Percentiles rank a stretch among this genome's conserved stretches.
These are phyloP conservation scores for Areca catechu DNA, from an alignment of 176 grass and related monocot genomes.

Conservation along the genomic window DNA sequence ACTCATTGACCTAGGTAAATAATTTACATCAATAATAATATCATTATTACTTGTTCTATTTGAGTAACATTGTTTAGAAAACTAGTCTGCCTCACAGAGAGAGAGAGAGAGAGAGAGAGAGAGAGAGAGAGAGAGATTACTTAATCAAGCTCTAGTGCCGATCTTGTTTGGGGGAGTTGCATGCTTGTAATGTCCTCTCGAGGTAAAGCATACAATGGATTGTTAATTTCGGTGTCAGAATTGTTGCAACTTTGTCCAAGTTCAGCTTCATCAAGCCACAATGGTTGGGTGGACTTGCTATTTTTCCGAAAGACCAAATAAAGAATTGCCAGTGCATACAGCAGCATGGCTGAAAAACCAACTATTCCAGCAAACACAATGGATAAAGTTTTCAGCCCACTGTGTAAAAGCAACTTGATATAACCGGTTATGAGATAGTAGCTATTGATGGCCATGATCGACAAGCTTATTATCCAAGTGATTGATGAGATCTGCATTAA, in stretches of 20 bases:
- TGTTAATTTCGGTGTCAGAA: conserved; percentile 8
- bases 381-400: conserved; percentile 33
- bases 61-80: too few relatives aligned
- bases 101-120: too few relatives aligned
- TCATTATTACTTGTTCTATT: too few relatives aligned
- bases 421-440: conserved; percentile 70
- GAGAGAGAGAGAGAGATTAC: neutral
- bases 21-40: too few relatives aligned
- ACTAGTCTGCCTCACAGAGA: too few relatives aligned
- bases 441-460: conserved; percentile 71
- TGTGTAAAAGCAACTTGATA: conserved; percentile 53
- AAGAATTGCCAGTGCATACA: conserved; percentile 59
- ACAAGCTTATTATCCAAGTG: conserved; percentile 72
- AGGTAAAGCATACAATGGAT: conserved; percentile 52
- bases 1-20: too few relatives aligned
- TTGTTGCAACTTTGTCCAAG: neutral
- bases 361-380: conserved; percentile 70
- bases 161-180: conserved; percentile 60
- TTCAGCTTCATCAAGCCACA: conserved; percentile 37
- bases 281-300: conserved; percentile 48
- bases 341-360: conserved; percentile 71
- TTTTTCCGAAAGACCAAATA: conserved; percentile 79
- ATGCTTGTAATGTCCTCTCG: conserved; percentile 92
- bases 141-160: conserved; percentile 45
- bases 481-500: conserved; percentile 46